Evolutionary conservation across 208 protist species (phyloP).

Genomic region (Wallacemonas sp.): DNA sequence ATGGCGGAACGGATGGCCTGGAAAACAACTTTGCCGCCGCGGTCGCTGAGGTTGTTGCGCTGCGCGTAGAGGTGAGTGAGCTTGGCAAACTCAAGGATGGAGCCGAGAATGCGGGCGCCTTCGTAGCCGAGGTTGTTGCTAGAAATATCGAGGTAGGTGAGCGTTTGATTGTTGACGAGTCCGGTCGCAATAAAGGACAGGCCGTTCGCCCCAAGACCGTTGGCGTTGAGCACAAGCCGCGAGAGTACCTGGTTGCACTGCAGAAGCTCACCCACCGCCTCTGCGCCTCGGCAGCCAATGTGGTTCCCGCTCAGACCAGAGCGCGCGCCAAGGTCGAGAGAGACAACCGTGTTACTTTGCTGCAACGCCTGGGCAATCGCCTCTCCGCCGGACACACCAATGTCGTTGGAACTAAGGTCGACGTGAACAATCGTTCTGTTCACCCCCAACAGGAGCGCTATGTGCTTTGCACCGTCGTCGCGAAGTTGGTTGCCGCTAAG

Average conservation of each 20-base stretch:
- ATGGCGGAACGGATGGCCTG: slow-evolving; percentile 53
- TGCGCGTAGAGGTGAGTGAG: slow-evolving; percentile 63
- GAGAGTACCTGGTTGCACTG: slow-evolving; percentile 78
- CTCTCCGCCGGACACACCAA: slow-evolving; percentile 75
- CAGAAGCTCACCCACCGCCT: slow-evolving; percentile 78
- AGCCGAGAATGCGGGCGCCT: slow-evolving; percentile 52
- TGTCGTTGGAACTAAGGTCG: slow-evolving; percentile 90
- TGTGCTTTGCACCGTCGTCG: slow-evolving; percentile 78
- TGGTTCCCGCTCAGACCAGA: slow-evolving; percentile 91
- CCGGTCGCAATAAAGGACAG: slow-evolving; percentile 59
- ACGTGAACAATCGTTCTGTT: slow-evolving; percentile 86
- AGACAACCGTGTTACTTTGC: slow-evolving; percentile 90
- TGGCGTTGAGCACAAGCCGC: slow-evolving; percentile 85
- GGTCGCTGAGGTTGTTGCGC: slow-evolving; percentile 76
- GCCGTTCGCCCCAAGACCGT: slow-evolving; percentile 80
- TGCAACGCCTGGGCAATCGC: slow-evolving; percentile 76
- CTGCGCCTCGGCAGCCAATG: slow-evolving; percentile 78
- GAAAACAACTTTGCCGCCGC: slow-evolving; percentile 62
- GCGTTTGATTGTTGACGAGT: slow-evolving; percentile 60
- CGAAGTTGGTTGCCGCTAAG: slow-evolving; percentile 88
- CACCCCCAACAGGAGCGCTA: slow-evolving; percentile 72
- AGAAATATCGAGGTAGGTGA: slow-evolving; percentile 85
- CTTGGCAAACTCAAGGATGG: slow-evolving; percentile 48
- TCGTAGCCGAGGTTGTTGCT: slow-evolving; percentile 86
- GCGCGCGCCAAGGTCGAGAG: slow-evolving; percentile 84